Evolutionary conservation across 2,329 filamentous ascomycete species (phyloP).

Genomic region (Aspergillus arachidicola): DNA sequence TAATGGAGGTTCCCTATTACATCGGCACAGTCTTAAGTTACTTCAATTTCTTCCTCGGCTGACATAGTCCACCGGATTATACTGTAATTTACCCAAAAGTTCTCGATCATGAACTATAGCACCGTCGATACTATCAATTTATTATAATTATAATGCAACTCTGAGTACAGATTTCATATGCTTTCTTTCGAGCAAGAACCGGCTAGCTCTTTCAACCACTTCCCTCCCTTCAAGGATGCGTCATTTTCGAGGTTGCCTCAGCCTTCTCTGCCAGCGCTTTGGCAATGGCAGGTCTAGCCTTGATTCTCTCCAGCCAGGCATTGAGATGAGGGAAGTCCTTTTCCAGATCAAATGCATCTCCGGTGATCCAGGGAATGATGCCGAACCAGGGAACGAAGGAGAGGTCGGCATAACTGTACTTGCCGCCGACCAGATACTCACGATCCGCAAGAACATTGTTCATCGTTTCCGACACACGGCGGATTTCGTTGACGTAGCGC

Average conservation of each 20-base stretch:
- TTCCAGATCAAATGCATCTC: conserved; percentile 26
- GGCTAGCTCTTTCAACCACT: conserved; percentile 8
- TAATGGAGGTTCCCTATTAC: too few relatives aligned
- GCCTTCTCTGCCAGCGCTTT: conserved; percentile 24
- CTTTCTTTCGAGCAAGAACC: background rate
- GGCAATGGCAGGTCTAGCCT: conserved; percentile 29
- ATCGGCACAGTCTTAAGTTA: too few relatives aligned
- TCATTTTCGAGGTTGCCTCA: conserved; percentile 11
- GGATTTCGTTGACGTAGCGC: conserved; percentile 49
- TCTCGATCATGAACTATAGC: too few relatives aligned
- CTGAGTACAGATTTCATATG: background rate
- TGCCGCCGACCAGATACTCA: conserved; percentile 48
- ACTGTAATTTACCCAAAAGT: too few relatives aligned
- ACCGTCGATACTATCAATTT: too few relatives aligned
- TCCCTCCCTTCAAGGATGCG: conserved; percentile 23
- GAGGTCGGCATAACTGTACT: conserved; percentile 47
- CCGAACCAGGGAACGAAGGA: conserved; percentile 44
- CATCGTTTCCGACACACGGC: conserved; percentile 49
- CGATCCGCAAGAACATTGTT: conserved; percentile 41
- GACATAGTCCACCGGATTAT: too few relatives aligned
- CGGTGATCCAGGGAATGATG: conserved; percentile 10
- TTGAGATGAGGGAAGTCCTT: conserved; percentile 33
- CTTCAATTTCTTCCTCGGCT: too few relatives aligned
- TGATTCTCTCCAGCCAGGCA: conserved; percentile 33
- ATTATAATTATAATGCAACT: background rate